A percentile compares a stretch with the other conserved stretches of the same genome.
phyloP scores from a whole-genome alignment of 352 stramenopile genomes.

The Poterioochromonas sp. region DNA sequence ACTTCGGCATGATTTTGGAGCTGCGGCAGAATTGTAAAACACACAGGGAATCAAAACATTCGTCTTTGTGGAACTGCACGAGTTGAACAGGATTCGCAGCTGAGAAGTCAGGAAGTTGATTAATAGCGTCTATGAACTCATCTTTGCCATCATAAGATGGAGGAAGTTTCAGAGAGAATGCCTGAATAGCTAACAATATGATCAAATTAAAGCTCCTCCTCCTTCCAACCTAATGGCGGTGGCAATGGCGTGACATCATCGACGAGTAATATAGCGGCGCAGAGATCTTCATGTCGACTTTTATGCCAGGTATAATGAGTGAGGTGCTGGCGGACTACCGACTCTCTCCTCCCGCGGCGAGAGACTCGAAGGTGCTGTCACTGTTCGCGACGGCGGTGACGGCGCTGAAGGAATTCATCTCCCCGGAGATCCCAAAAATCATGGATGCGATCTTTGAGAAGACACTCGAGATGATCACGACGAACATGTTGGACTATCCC shows the following conservation, averaged over 20 bases:
- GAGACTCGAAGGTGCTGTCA: slow-evolving; percentile 70
- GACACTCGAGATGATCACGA: slow-evolving; percentile 98
- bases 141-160: no score
- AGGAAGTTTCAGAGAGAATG: no score
- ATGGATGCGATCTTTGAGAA: slow-evolving; percentile 95
- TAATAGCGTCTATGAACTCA: no score
- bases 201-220: no score
- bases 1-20: no score
- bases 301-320: slow-evolving; percentile 90
- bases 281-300: slow-evolving; percentile 65
- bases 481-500: slow-evolving; percentile 97
- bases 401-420: slow-evolving; percentile 80
- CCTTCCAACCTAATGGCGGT: no score
- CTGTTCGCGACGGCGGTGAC: slow-evolving; percentile 90
- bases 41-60: no score
- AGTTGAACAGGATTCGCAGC: no score
- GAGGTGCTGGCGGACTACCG: slow-evolving; percentile 93
- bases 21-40: no score
- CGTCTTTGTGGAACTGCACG: no score
- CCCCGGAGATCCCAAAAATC: slow-evolving; percentile 77
- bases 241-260: slow-evolving; percentile 52
- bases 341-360: slow-evolving; percentile 34
- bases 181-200: no score
- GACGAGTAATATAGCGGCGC: slow-evolving; percentile 51
- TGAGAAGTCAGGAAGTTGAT: no score